Evolutionary conservation across 176 grass and related monocot species (phyloP).

Genomic region (Ensete glaucum): DNA sequence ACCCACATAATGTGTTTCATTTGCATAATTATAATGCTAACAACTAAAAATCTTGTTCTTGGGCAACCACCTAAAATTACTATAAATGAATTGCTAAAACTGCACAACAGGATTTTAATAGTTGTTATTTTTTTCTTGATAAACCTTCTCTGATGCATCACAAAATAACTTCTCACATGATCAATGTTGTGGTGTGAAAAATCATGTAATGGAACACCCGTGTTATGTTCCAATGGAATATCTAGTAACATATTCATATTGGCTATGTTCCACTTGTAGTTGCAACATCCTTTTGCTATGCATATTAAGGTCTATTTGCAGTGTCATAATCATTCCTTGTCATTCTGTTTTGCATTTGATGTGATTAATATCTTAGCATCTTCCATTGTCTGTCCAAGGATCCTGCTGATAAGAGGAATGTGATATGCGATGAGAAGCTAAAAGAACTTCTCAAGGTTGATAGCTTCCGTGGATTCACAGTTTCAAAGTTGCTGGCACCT

Average conservation of each 20-base stretch:
- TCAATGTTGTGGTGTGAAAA: no score
- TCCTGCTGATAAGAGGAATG: constrained; percentile 93
- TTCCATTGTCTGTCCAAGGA: constrained; percentile 47
- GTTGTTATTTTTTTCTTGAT: no score
- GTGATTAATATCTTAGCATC: constrained; percentile 4
- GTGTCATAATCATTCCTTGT: neutral
- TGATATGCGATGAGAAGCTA: constrained; percentile 91
- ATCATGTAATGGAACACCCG: no score
- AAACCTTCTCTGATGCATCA: no score
- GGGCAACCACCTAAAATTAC: no score
- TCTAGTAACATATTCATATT: neutral
- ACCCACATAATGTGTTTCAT: no score
- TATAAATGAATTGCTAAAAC: no score
- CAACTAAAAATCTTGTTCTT: no score
- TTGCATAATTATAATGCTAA: no score
- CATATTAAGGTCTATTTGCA: neutral
- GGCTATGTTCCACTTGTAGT: neutral
- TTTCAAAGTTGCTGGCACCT: constrained; percentile 75
- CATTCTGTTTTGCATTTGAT: neutral
- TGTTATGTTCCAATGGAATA: no score
- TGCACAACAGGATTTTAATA: no score
- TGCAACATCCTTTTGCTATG: neutral
- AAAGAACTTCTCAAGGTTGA: constrained; percentile 92
- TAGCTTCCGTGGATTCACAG: constrained; percentile 69
- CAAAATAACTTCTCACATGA: no score